These are phyloP conservation scores for Dorcoceras hygrometricum DNA, from an alignment of 257 asterid species.

Conservation along the genomic window DNA sequence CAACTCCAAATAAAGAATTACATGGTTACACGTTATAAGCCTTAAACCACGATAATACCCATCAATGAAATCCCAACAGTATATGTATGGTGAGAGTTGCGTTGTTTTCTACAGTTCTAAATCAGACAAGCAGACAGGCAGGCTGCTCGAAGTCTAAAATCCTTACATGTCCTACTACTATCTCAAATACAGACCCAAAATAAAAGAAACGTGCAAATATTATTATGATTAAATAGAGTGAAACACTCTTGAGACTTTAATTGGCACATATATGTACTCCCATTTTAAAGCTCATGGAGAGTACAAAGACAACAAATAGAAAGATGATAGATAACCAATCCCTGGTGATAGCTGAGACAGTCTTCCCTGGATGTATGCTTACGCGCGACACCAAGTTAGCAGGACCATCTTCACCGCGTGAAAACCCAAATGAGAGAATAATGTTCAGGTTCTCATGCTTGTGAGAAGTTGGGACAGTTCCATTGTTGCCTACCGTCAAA, in stretches of 20 bases:
- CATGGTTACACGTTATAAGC: slow-evolving; percentile 7
- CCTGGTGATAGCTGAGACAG: slow-evolving; percentile 30
- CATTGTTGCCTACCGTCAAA: slow-evolving; percentile 27
- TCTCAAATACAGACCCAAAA: slow-evolving; percentile 1
- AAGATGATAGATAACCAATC: slow-evolving; percentile 55
- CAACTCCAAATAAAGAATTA: not conserved
- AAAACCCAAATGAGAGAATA: slow-evolving; percentile 59
- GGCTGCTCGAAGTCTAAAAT: slow-evolving; percentile 8
- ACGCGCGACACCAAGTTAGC: slow-evolving; percentile 53
- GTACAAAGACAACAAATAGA: slow-evolving; percentile 56
- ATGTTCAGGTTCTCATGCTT: slow-evolving; percentile 58
- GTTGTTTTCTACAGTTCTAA: not conserved
- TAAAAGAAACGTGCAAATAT: slow-evolving; percentile 6
- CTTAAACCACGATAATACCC: too few species aligned
- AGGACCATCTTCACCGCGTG: slow-evolving; percentile 45
- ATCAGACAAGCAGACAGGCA: slow-evolving; percentile 1
- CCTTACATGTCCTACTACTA: slow-evolving; percentile 9
- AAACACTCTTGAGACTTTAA: slow-evolving; percentile 14
- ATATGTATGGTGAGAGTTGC: not conserved
- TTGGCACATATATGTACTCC: slow-evolving; percentile 51
- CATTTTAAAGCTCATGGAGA: slow-evolving; percentile 60
- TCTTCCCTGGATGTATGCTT: slow-evolving; percentile 55
- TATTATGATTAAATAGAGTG: not conserved
- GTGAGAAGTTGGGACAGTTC: slow-evolving; percentile 30
- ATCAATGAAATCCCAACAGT: slow-evolving; percentile 17